phyloP scores from a whole-genome alignment of 805 yeast genomes.

The Naumovozyma baii region DNA sequence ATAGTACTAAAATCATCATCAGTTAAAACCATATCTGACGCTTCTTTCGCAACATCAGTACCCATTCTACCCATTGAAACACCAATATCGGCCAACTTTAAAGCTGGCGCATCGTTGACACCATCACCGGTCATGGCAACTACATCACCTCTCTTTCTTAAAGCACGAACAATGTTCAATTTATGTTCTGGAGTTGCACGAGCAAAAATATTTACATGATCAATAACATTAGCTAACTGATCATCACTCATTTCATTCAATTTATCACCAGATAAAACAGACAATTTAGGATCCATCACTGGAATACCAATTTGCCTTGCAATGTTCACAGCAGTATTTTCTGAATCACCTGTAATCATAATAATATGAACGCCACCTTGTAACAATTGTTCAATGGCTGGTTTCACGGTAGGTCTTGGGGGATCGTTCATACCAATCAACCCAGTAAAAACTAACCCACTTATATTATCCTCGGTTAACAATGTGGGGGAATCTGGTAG shows the following conservation, averaged over 20 bases:
- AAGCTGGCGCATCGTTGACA: conserved; percentile 97
- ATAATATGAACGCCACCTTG: conserved; percentile 95
- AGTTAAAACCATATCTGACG: conserved; percentile 93
- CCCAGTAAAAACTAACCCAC: conserved; percentile 69
- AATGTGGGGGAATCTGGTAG: conserved; percentile 25
- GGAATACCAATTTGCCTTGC: conserved; percentile 90
- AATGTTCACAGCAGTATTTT: conserved; percentile 74
- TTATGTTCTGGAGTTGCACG: conserved; percentile 94
- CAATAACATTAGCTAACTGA: conserved; percentile 64
- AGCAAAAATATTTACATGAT: conserved; percentile 81
- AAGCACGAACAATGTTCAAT: conserved; percentile 77
- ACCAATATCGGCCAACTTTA: conserved; percentile 92
- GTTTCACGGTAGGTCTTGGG: conserved; percentile 79
- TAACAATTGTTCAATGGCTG: conserved; percentile 64
- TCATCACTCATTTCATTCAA: conserved; percentile 66
- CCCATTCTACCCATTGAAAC: conserved; percentile 91
- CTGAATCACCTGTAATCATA: conserved; percentile 95
- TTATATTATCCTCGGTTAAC: conserved; percentile 35
- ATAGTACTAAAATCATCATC: conserved; percentile 96
- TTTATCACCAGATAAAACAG: conserved; percentile 79
- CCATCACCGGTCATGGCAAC: conserved; percentile 99
- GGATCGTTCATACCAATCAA: conserved; percentile 96
- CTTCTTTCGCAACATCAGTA: conserved; percentile 97
- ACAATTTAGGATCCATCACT: conserved; percentile 46
- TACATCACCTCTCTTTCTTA: conserved; percentile 83